Evolutionary conservation across 345 rosid species (phyloP).

Genomic region (Psidium guajava): DNA sequence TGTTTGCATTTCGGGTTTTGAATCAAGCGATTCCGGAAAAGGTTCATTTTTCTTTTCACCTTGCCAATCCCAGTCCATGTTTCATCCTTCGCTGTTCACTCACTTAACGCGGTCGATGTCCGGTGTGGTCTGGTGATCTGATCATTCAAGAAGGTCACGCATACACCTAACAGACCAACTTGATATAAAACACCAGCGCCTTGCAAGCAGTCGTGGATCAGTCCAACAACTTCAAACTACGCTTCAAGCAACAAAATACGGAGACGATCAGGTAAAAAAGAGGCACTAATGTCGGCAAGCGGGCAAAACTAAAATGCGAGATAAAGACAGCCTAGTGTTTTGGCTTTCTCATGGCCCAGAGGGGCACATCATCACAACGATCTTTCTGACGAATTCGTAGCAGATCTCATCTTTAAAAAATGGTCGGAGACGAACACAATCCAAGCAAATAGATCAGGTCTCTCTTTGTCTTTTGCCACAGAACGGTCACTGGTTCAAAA

Average conservation of each 20-base stretch:
- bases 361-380: background rate
- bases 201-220: background rate
- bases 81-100: background rate
- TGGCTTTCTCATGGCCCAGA: background rate
- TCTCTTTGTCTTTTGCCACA: background rate
- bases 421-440: background rate
- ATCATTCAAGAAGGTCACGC: background rate
- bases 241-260: background rate
- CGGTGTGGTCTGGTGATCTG: background rate
- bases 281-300: background rate
- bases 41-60: background rate
- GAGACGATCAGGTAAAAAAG: background rate
- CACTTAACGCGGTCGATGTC: background rate
- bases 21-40: constrained; percentile 6
- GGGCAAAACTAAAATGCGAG: background rate
- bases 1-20: constrained; percentile 8
- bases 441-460: background rate
- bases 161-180: background rate
- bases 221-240: background rate
- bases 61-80: background rate
- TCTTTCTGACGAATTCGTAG: background rate
- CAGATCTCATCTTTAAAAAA: background rate
- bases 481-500: background rate
- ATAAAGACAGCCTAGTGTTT: background rate
- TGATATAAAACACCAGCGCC: background rate